Evolutionary conservation across 2,329 filamentous ascomycete species (phyloP), one percentile per base, ranked within the genome.

Genomic region (Penicillium sp.): DNA sequence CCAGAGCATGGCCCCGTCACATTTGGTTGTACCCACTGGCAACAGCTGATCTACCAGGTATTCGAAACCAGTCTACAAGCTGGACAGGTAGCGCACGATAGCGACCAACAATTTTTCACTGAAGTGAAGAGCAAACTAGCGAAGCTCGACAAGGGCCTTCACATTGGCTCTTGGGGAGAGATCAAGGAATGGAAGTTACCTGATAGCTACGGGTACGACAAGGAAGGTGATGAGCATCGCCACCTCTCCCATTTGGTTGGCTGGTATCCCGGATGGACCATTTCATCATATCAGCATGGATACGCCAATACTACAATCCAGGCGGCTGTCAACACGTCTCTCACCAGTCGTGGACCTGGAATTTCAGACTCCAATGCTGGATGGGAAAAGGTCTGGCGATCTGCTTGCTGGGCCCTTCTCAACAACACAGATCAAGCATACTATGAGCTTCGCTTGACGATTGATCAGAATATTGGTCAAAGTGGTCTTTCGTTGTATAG

Each of bases 331-430:
- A 56, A 56, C 15, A 56, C 37, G 17, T 56, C 53, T 10, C 53
- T 56, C 17, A 78, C 72, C 0, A 65, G 68, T 0, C 50, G 50
- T 12, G 50, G 50, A 17, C 50, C 50, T 8, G 50, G 50, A 17
- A 53, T 53, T 17, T 53, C 50, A 37, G 84, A 87, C 55, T 79
- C 82, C 0, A 84, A 87, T 64, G 78, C 84, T 0, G 85, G 85
- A 0, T 87, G 85, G 85, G 83, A 79, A 19, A 87, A 87, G 63
- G 81, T 86, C 0, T 87, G 85, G 85, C 81, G 85, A 0, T 72
- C 80, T 0, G 84, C 85, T 0, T 86, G 83, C 71, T 87, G 85
- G 84, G 84, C 84, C 0, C 72, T 82, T 0, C 75, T 87, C 0
- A 85, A 86, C 58, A 77, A 85, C 10, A 83, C 84, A 0, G 78